A percentile compares a stretch with the other conserved stretches of the same genome.
These are phyloP conservation scores for Xylaria sp. DNA, from an alignment of 2,329 filamentous ascomycete species.

Conservation along the genomic window DNA sequence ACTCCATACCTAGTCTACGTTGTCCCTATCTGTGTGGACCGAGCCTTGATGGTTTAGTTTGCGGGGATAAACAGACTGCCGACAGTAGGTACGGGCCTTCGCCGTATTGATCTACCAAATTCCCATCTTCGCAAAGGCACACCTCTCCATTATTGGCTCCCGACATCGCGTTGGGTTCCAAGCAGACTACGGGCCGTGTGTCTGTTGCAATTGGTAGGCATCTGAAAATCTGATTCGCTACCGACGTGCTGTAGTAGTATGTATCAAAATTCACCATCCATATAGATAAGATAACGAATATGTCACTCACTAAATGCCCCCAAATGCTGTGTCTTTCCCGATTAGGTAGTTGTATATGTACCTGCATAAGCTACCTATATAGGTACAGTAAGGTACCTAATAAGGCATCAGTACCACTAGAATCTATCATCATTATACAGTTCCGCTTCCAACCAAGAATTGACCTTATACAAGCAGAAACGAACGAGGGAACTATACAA, in stretches of 20 bases:
- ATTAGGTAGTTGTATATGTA: background rate
- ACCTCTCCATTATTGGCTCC: background rate
- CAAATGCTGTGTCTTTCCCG: background rate
- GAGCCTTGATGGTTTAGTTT: background rate
- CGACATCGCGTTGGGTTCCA: background rate
- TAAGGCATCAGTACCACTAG: too few species aligned
- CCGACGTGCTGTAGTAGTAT: too few species aligned
- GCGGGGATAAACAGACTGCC: background rate
- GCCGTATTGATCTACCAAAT: too few species aligned
- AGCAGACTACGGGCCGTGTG: background rate
- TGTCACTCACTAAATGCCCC: background rate
- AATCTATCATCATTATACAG: too few species aligned
- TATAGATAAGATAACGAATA: background rate
- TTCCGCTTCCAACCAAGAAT: too few species aligned
- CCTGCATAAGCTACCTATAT: constrained; percentile 9
- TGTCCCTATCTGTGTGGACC: background rate
- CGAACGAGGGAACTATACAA: too few species aligned
- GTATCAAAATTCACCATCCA: too few species aligned
- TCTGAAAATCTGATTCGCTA: too few species aligned
- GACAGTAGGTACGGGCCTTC: too few species aligned
- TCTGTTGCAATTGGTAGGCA: too few species aligned
- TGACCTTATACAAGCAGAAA: too few species aligned
- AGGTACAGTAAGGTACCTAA: too few species aligned
- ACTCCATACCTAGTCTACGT: background rate
- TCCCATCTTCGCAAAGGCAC: background rate